Conservation (phyloP, 495 filamentous ascomycete genomes). For the Bacidia rubella region DNA sequence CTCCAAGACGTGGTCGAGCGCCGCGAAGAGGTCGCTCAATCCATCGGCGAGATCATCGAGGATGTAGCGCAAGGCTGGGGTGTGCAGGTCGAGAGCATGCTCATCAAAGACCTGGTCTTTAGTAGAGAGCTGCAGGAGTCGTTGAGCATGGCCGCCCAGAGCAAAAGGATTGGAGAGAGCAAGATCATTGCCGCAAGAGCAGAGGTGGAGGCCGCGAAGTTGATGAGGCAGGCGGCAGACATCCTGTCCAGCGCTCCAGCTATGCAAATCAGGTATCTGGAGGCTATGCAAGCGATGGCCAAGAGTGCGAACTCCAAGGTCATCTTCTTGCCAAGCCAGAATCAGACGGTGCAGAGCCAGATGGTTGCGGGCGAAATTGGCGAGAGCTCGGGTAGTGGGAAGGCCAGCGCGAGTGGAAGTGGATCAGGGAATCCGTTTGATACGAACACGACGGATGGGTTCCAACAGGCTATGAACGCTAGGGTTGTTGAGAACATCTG, state of each 20-base stretch:
- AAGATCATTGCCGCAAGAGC: conserved; percentile 96
- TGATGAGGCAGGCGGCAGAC: conserved; percentile 97
- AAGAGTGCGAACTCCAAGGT: conserved; percentile 93
- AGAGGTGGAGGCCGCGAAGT: conserved; percentile 90
- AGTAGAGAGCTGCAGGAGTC: conserved; percentile 89
- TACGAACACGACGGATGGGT: conserved; percentile 39
- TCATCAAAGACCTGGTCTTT: conserved; percentile 99
- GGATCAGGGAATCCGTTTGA: conserved; percentile 22
- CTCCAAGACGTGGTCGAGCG: conserved; percentile 98
- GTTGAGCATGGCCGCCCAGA: conserved; percentile 99
- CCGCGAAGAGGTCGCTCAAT: conserved; percentile 88
- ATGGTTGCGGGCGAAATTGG: conserved; percentile 36
- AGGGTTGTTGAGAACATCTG: conserved; percentile 79
- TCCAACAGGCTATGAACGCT: conserved; percentile 75
- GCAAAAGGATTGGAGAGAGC: conserved; percentile 93
- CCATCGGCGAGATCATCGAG: conserved; percentile 94
- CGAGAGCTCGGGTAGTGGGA: conserved; percentile 17
- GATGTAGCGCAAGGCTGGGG: conserved; percentile 91
- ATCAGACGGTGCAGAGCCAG: conserved; percentile 35
- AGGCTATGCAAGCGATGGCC: conserved; percentile 99
- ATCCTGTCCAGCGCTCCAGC: conserved; percentile 86
- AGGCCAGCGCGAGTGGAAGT: conserved; percentile 28
- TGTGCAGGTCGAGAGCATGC: conserved; percentile 92
- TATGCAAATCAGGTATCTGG: conserved; percentile 97
- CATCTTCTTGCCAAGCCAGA: conserved; percentile 64